Conservation (phyloP, 139 green algal genomes). For the Tetradesmus obliquus region DNA sequence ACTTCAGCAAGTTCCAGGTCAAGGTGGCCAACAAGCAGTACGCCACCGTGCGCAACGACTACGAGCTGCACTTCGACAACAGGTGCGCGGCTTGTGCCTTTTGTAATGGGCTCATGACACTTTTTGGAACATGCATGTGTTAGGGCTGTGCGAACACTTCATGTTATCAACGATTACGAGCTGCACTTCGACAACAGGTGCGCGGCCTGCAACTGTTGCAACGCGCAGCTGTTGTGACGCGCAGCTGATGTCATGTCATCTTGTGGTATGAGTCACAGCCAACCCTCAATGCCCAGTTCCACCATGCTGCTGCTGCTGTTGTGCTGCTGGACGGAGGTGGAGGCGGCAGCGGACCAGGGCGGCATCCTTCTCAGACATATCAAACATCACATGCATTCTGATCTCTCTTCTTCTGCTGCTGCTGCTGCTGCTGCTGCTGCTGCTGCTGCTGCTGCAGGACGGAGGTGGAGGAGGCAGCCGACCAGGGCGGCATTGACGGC, state of each 20-base stretch:
- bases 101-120: neutral
- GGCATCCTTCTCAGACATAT: constrained; percentile 14
- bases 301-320: too few relatives aligned
- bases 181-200: constrained; percentile 73
- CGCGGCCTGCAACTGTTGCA: neutral
- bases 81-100: constrained; percentile 37
- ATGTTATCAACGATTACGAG: constrained; percentile 71
- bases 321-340: constrained; percentile 61
- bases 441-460: constrained; percentile 53
- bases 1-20: constrained; percentile 69
- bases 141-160: neutral
- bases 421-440: constrained; percentile 6
- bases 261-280: too few relatives aligned
- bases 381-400: constrained; percentile 6
- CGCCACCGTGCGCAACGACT: constrained; percentile 77
- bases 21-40: constrained; percentile 83
- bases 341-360: constrained; percentile 73
- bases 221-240: too few relatives aligned
- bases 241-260: too few relatives aligned
- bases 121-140: neutral
- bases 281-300: too few relatives aligned
- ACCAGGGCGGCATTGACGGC: constrained; percentile 66
- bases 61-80: constrained; percentile 79
- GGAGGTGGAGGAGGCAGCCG: constrained; percentile 71
- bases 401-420: neutral